A percentile compares a stretch with the other conserved stretches of the same genome.
phyloP scores from a whole-genome alignment of 306 rosid genomes.

The Parietaria judaica region DNA sequence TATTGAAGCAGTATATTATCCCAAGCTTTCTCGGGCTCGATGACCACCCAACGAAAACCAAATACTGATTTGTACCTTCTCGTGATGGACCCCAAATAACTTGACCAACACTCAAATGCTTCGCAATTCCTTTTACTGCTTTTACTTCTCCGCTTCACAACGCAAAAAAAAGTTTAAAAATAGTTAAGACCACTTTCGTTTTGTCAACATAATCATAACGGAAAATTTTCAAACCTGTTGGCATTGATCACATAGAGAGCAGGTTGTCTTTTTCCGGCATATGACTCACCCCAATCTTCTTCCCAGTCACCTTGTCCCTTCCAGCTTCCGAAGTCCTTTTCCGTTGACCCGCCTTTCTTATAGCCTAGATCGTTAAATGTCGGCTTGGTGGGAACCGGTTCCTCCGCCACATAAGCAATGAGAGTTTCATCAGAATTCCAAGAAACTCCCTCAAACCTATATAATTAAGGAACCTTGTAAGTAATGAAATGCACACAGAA shows the following conservation, averaged over 20 bases:
- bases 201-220: constrained; percentile 7
- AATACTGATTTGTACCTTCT: constrained; percentile 37
- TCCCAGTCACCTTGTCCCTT: constrained; percentile 78
- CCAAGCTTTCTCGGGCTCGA: constrained; percentile 67
- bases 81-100: constrained; percentile 72
- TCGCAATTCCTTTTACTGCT: constrained; percentile 57
- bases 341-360: constrained; percentile 38
- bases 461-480: constrained; percentile 1
- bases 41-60: constrained; percentile 88
- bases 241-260: constrained; percentile 55
- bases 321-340: constrained; percentile 56
- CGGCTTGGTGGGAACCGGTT: constrained; percentile 58
- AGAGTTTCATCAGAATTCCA: constrained; percentile 66
- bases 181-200: constrained; percentile 8
- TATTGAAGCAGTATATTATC: constrained; percentile 70
- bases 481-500: no score
- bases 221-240: constrained; percentile 36
- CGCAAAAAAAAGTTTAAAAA: constrained; percentile 10
- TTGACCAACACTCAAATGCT: constrained; percentile 74
- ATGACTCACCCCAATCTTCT: constrained; percentile 89
- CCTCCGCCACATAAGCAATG: constrained; percentile 84
- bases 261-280: constrained; percentile 74
- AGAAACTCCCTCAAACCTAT: constrained; percentile 85
- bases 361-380: constrained; percentile 43
- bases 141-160: constrained; percentile 55